Evolutionary conservation across 176 grass and related monocot species (phyloP), one percentile per base, ranked within the genome.

Genomic region (Pontederia crassipes): DNA sequence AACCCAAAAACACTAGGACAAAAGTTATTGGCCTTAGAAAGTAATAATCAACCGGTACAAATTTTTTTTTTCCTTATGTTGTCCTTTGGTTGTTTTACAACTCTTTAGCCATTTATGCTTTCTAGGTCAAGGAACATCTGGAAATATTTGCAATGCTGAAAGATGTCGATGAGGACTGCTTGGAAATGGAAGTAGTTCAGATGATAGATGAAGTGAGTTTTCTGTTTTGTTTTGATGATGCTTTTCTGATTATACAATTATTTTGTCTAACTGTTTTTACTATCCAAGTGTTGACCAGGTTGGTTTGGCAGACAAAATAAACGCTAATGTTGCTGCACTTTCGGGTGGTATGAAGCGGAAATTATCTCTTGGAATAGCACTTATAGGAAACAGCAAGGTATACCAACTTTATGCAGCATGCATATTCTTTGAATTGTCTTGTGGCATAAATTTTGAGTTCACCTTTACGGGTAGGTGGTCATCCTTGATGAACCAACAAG

Each of bases 361-460:
- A 64, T 51, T 81, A 17, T 81, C 79, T 65, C 79, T 81, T 59
- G 79, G 72, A 57, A 81, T 81, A 58, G 72, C 79, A 20, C 72
- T 81, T 48, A 81, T 81, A 71, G 79, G 79, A 70, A 81, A 75
- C 54, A 81, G 79, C 79, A 81, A 81, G 79, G 79, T 81, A 24
- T 28, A 32, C 28, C 57, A 81, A 48, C 15, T 16, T 28, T 46
- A 72, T 24, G 47, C 28, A 46, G 12, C n/a, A 15, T 46, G 52
- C 46, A 48, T 55, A 60, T 46, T 13, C 8, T 52, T 12, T 32
- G 12, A 63, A 17, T 65, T 9, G 11, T 67, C 55, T 54, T 35
- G 52, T 74, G 49, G 64, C 46, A 27, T 59, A 65, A 58, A 52
- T 68, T 15, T 74, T 17, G 12, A 12, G 15, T 59, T 10, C 27